Evolutionary conservation across 768 basidiomycete genomes (phyloP).

Genomic region (Artomyces pyxidatus): DNA sequence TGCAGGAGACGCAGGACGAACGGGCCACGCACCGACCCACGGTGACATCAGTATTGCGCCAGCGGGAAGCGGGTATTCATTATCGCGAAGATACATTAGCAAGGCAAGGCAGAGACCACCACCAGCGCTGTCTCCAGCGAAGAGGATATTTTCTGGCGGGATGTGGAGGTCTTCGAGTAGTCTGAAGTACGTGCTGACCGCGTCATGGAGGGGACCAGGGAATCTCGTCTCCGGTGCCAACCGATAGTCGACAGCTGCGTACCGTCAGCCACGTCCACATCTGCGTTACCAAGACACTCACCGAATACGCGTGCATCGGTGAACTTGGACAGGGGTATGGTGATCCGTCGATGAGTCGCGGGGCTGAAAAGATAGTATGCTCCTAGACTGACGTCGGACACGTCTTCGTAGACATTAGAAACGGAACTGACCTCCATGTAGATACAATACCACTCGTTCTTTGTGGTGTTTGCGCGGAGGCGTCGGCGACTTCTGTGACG

Average conservation of each 20-base stretch:
- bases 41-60: constrained; percentile 88
- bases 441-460: constrained; percentile 83
- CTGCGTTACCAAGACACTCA: constrained; percentile 23
- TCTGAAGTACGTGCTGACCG: constrained; percentile 79
- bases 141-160: constrained; percentile 81
- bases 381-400: constrained; percentile 35
- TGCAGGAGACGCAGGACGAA: neutral
- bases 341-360: constrained; percentile 82
- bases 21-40: constrained; percentile 74
- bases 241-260: constrained; percentile 84
- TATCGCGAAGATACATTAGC: constrained; percentile 92
- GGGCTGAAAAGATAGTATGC: constrained; percentile 92
- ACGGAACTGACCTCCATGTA: constrained; percentile 72
- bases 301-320: constrained; percentile 86
- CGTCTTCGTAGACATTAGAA: neutral
- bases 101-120: constrained; percentile 81
- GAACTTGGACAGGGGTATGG: constrained; percentile 84
- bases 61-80: constrained; percentile 74
- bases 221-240: constrained; percentile 93
- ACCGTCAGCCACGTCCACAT: neutral
- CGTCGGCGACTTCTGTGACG: constrained; percentile 19
- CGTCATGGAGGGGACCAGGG: constrained; percentile 84
- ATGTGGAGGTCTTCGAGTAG: constrained; percentile 84
- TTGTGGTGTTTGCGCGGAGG: constrained; percentile 33
- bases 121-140: constrained; percentile 91